Evolutionary conservation across 2,329 filamentous ascomycete species (phyloP).

Genomic region (Alternaria viburni): DNA sequence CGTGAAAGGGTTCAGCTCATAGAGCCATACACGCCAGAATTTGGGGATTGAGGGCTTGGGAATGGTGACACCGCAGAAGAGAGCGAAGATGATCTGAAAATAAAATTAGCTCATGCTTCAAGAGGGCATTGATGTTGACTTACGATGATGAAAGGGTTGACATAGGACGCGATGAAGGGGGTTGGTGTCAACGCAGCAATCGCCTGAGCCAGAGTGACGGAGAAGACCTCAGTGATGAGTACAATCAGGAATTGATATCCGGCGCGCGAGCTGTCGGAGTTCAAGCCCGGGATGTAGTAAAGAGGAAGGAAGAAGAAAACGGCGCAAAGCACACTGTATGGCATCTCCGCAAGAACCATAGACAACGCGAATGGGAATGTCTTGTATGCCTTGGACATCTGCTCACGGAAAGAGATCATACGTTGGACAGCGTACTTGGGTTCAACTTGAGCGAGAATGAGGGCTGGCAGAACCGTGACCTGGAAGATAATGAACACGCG

Average conservation of each 20-base stretch:
- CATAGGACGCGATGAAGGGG: constrained; percentile 77
- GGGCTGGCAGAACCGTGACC: constrained; percentile 79
- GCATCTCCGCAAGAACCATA: constrained; percentile 83
- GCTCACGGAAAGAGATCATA: constrained; percentile 84
- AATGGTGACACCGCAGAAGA: constrained; percentile 89
- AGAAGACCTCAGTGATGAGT: constrained; percentile 82
- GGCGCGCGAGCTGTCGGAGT: constrained; percentile 66
- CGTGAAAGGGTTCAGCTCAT: constrained; percentile 83
- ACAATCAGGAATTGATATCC: constrained; percentile 90
- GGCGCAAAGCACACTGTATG: constrained; percentile 81
- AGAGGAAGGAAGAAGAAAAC: constrained; percentile 81
- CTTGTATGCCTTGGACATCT: constrained; percentile 84
- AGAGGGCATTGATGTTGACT: background rate
- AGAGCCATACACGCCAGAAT: constrained; percentile 82
- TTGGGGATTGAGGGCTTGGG: constrained; percentile 76
- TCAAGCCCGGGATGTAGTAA: constrained; percentile 84
- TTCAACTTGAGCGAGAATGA: constrained; percentile 85
- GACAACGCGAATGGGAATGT: constrained; percentile 77
- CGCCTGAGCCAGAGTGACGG: constrained; percentile 75
- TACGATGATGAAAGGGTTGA: constrained; percentile 65
- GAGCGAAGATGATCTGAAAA: constrained; percentile 78
- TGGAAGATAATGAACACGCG: constrained; percentile 91
- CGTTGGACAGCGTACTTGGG: constrained; percentile 82
- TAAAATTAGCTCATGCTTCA: background rate
- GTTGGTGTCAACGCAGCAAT: constrained; percentile 79